Evolutionary conservation across 495 filamentous ascomycete genomes (phyloP), one percentile per base, ranked within the genome.

Genomic region (Delitschia confertaspora): DNA sequence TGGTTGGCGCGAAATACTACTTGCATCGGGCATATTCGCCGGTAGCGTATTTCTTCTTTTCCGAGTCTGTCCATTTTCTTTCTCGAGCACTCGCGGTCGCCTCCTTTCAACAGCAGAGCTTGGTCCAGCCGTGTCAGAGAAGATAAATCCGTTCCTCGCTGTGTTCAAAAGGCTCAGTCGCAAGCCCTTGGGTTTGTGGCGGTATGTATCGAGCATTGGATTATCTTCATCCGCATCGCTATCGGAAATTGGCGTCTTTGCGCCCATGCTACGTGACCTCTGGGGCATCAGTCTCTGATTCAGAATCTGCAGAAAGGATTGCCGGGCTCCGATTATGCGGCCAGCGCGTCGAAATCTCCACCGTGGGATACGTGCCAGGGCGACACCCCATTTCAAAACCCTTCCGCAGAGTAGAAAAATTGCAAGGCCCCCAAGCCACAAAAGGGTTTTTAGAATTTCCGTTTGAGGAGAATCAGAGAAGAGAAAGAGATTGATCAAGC

Each of bases 351-450:
- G 75, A 51, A 96, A 88, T 24, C 88, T 82, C 85, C 89, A 95
- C 47, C 74, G 84, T 2, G 91, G 91, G 25, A 98, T 83, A 29
- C 93, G 70, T 13, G 89, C 88, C 30, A 98, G 65, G 36, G 80
- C 70, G 11, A 95, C 80, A 25, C 82, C 85, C 85, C 85, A 95
- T 59, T 69, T 75, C n/a, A 96, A 76, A 11, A 89, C 72, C 34
- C 80, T 75, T 27, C 72, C 70, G 59, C 84, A 93, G 10, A 74
- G 68, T 14, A 86, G 65, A 35, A 93, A 79, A 13, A 93, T 53
- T 36, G 73, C 72, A 34, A 95, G 60, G 20, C 88, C 88, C 19
- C 93, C 93, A 25, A 85, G 71, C 88, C 91, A 96, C 5, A 96
- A 68, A 21, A 95, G 58, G 6, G 79, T 74, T 60, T 84, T 82